A percentile compares a stretch with the other conserved stretches of the same genome.
These are phyloP conservation scores for Rhododendron ovatum DNA, from an alignment of 148 eudicot genomes.

Conservation along the genomic window DNA sequence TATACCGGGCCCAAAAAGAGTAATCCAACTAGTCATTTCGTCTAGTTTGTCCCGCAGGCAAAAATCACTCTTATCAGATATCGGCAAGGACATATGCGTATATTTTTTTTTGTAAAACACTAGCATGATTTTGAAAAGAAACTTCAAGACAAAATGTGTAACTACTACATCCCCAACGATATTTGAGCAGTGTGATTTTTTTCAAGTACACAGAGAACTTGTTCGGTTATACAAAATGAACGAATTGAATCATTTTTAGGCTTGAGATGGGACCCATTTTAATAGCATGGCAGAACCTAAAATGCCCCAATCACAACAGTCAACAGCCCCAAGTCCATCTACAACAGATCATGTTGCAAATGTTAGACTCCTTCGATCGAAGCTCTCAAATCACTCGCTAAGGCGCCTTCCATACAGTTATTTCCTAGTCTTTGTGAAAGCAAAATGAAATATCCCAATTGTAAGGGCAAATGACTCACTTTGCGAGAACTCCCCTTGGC, in stretches of 20 bases:
- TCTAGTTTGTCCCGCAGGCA: not conserved
- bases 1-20: not conserved
- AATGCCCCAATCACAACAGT: not conserved
- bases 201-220: too few relatives aligned
- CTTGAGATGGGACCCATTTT: too few relatives aligned
- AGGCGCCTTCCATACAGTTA: not conserved
- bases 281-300: too few relatives aligned
- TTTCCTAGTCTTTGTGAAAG: not conserved
- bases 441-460: not conserved
- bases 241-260: too few relatives aligned
- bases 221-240: not conserved
- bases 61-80: not conserved
- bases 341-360: not conserved
- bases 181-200: not conserved
- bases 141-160: not conserved
- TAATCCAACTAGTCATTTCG: not conserved
- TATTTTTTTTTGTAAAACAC: too few relatives aligned
- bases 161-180: not conserved
- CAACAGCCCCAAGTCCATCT: not conserved
- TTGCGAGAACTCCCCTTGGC: too few relatives aligned
- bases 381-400: not conserved
- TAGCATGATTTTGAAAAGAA: too few relatives aligned
- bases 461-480: too few relatives aligned
- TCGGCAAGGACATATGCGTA: not conserved
- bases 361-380: not conserved